Evolutionary conservation across 306 rosid genomes (phyloP).

Genomic region (Gastrolobium bilobum): DNA sequence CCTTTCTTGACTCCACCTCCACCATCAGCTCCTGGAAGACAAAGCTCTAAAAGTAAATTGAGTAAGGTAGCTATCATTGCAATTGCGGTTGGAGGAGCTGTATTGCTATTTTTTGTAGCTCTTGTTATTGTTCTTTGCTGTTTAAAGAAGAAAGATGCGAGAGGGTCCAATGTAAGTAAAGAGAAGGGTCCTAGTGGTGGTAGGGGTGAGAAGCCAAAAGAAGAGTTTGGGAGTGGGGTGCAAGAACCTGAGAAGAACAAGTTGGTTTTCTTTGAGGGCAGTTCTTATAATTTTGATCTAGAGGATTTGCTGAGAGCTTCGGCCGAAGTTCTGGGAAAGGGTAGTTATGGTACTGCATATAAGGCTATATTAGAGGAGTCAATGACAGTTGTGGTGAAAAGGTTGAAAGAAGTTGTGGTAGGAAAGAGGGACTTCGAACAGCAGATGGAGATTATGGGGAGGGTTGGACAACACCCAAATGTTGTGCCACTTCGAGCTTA

Average conservation of each 20-base stretch:
- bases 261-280: slow-evolving; percentile 87
- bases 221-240: slow-evolving; percentile 91
- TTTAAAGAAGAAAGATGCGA: slow-evolving; percentile 58
- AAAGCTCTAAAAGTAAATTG: slow-evolving; percentile 63
- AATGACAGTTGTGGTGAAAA: slow-evolving; percentile 86
- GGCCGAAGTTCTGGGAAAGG: slow-evolving; percentile 90
- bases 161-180: slow-evolving; percentile 55
- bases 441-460: slow-evolving; percentile 82
- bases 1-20: slow-evolving; percentile 56
- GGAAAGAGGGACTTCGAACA: slow-evolving; percentile 86
- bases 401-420: slow-evolving; percentile 88
- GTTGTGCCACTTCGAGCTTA: slow-evolving; percentile 85
- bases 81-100: slow-evolving; percentile 80
- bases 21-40: slow-evolving; percentile 52
- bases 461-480: slow-evolving; percentile 77
- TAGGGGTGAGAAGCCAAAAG: slow-evolving; percentile 86
- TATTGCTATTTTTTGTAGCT: slow-evolving; percentile 62
- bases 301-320: slow-evolving; percentile 90
- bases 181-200: slow-evolving; percentile 74
- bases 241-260: slow-evolving; percentile 92
- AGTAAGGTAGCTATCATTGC: slow-evolving; percentile 77
- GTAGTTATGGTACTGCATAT: slow-evolving; percentile 89
- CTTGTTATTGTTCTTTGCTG: slow-evolving; percentile 71
- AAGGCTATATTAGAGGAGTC: slow-evolving; percentile 88
- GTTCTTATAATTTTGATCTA: slow-evolving; percentile 88